Evolutionary conservation across 371 early-diverging fungal genomes (phyloP).

Genomic region (Lichtheimia ornata): DNA sequence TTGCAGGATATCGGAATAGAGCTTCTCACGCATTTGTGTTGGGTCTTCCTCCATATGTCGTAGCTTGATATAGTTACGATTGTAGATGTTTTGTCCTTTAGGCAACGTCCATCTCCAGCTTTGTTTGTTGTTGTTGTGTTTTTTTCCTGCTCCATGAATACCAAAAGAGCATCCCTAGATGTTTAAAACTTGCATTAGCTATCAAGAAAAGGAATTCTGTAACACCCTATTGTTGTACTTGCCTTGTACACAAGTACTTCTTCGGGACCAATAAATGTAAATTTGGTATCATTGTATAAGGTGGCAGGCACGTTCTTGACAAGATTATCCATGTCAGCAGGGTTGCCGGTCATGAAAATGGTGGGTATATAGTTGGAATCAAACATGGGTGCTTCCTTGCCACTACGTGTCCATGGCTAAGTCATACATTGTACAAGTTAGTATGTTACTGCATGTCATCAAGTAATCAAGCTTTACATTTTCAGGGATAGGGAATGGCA

Average conservation of each 20-base stretch:
- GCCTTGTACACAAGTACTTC: slow-evolving; percentile 43
- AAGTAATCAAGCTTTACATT: slow-evolving; percentile 12
- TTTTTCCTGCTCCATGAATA: slow-evolving; percentile 58
- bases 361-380: slow-evolving; percentile 60
- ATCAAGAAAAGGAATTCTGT: background rate
- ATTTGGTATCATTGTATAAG: slow-evolving; percentile 24
- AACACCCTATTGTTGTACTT: slow-evolving; percentile 3
- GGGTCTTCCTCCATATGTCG: slow-evolving; percentile 64
- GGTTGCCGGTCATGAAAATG: slow-evolving; percentile 43
- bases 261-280: slow-evolving; percentile 50
- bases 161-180: slow-evolving; percentile 40
- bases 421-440: slow-evolving; percentile 14
- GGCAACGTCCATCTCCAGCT: slow-evolving; percentile 50
- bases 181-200: background rate
- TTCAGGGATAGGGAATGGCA: slow-evolving; percentile 51
- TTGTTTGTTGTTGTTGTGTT: slow-evolving; percentile 58
- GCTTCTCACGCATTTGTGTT: slow-evolving; percentile 63
- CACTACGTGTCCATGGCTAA: slow-evolving; percentile 47
- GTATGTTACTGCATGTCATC: slow-evolving; percentile 8
- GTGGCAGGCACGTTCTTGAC: slow-evolving; percentile 32
- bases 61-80: slow-evolving; percentile 55
- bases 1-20: slow-evolving; percentile 53
- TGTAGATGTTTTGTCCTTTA: slow-evolving; percentile 31
- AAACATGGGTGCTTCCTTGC: slow-evolving; percentile 39
- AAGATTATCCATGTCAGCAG: slow-evolving; percentile 28